Evolutionary conservation across 2,329 filamentous ascomycete species (phyloP), one percentile per base, ranked within the genome.

Genomic region (Pestalotiopsis sp.): DNA sequence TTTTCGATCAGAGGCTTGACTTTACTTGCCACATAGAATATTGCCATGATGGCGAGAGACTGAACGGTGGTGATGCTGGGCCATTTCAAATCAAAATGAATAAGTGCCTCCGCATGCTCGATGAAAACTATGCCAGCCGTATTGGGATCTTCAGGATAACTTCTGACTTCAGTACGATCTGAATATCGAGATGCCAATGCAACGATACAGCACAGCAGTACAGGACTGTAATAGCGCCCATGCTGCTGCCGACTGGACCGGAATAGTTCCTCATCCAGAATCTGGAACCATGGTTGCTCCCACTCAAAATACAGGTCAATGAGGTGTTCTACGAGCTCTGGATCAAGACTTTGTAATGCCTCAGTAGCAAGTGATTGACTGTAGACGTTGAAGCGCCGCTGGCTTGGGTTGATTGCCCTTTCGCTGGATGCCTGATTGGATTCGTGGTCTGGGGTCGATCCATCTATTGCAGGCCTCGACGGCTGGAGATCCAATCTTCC

Each of bases 11-110:
- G 27, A 49, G 45, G 11, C 52, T 11, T 4, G 39, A 25, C 52
- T 57, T 12, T 5, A 31, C 56, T 59, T 31, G 14, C 56, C 23
- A 59, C 56, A 59, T 59, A 59, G 17, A 59, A 25, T 25, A 31
- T 59, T n/a, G 56, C 56, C 56, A 59, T 59, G 56, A 59, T 59
- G 23, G 56, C 56, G 7, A 59, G 20, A 25, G 23, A 59, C 20
- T 25, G 56, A 1, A 59, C 23, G 1, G 56, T 59, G 3, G 56
- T 59, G 56, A 59, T 59, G 56, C 23, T 59, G 9, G 56, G 56
- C 56, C 56, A 59, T 59, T 59, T 59, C 56, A 59, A 11, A n/a
- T 59, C 56, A 17, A 25, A 59, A 7, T 59, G 56, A 59, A 59
- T 31, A 4, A 59, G 27, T 31, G 56, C 56, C 20, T 59, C 56